Conservation (phyloP, 2,329 filamentous ascomycete genomes). For the Calonectria hongkongensis region DNA sequence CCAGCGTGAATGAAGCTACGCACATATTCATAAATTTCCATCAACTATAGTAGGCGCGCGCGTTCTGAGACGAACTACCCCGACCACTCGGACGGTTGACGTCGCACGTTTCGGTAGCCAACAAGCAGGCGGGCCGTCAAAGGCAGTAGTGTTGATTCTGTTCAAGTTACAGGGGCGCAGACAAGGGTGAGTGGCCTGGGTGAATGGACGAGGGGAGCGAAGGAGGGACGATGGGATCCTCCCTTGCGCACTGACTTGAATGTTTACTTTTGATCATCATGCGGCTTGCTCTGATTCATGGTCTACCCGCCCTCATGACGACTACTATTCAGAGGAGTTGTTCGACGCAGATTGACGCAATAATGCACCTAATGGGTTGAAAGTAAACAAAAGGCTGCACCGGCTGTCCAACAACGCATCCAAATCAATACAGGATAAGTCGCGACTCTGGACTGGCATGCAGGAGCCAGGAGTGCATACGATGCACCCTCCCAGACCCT, state of each 20-base stretch:
- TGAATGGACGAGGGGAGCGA: slow-evolving; percentile 4
- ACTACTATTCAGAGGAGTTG: slow-evolving; percentile 25
- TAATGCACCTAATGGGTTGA: neutral
- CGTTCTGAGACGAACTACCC: slow-evolving; percentile 40
- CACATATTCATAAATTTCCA: slow-evolving; percentile 13
- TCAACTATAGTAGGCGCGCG: slow-evolving; percentile 34
- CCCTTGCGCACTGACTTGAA: slow-evolving; percentile 28
- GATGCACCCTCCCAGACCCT: slow-evolving; percentile 1
- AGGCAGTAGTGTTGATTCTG: neutral
- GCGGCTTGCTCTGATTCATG: slow-evolving; percentile 9
- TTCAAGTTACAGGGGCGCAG: neutral
- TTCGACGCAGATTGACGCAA: slow-evolving; percentile 19
- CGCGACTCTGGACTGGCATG: slow-evolving; percentile 47
- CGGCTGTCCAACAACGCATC: slow-evolving; percentile 1
- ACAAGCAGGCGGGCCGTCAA: slow-evolving; percentile 7
- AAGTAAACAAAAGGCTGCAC: slow-evolving; percentile 22
- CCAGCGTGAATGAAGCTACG: neutral
- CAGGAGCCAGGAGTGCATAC: slow-evolving; percentile 55
- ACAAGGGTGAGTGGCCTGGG: slow-evolving; percentile 7
- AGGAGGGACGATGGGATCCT: slow-evolving; percentile 14
- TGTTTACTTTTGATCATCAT: slow-evolving; percentile 26
- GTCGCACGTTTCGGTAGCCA: slow-evolving; percentile 24
- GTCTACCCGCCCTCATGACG: slow-evolving; percentile 28
- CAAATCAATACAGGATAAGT: slow-evolving; percentile 11
- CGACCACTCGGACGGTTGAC: slow-evolving; percentile 38